Evolutionary conservation across 441 rosid genomes (phyloP), one percentile per base, ranked within the genome.

Genomic region (Pelargonium citronellum): DNA sequence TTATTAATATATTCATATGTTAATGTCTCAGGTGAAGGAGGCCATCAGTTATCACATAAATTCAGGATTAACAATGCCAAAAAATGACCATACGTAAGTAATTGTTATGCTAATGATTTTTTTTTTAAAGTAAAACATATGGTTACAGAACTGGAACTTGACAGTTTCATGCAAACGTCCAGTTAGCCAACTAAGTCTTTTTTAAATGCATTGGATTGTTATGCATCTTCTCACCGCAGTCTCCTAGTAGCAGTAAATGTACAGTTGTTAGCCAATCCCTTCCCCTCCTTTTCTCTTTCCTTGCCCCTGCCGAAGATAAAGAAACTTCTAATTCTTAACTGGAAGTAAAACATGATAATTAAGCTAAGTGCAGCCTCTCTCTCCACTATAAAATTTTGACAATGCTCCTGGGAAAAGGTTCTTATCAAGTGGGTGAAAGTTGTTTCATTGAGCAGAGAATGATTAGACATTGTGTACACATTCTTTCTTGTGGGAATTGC

Each of bases 21-120:
- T 17, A 37, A 75, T 67, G 64, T 68, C 67, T 66, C 81, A 95
- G 99, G 89, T 92, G 71, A 80, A 67, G 78, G 97, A 91, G 82
- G 89, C 88, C 10, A 60, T 81, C 15, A 61, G 67, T 67, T 87
- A 79, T 75, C 43, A 39, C 3, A 57, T 74, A 63, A 86, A 83
- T 69, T 78, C 71, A 34, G 85, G 94, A 81, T 73, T 20, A 27
- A 49, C 82, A 64, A 67, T 60, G 66, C 79, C 80, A 5, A 90
- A 81, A 80, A 83, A 78, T 74, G 78, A 80, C 80, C 77, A 78
- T 20, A 90, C 78, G 99, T 89, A 82, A 83, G 87, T 69, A 30
- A 53, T 66, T 55, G 62, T 57, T 64, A 64, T 39, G 22, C 6
- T 64, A 64, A 22, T 64, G 67, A 3, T 64, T 19, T 58, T 22